Evolutionary conservation across 2,329 filamentous ascomycete species (phyloP), one percentile per base, ranked within the genome.

Genomic region (Claviceps arundinis): DNA sequence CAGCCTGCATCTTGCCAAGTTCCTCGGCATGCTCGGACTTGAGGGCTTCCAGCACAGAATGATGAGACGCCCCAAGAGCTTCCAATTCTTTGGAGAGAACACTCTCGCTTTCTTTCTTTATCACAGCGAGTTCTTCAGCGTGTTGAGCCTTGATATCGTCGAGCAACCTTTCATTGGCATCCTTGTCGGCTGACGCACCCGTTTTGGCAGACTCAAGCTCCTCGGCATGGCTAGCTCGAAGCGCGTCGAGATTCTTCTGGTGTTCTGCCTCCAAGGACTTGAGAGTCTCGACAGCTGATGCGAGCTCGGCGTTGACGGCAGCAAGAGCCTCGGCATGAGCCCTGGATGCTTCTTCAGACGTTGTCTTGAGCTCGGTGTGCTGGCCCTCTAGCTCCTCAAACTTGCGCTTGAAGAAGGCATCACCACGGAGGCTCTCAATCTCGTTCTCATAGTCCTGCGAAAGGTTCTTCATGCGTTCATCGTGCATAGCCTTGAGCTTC

Each of bases 401-500:
- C 64, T 82, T 79, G 57, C 76, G 75, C 68, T 81, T 82, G 66
- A 81, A 81, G 62, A 77, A 77, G 14, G 80, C 79, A 56, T 84
- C 79, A 22, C 78, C 80, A 52, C 76, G 74, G 16, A 83, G 73
- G 53, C 75, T 76, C 60, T 83, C 80, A 51, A 84, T 82, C 62
- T 84, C 80, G n/a, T 74, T 72, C 61, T 83, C 76, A 57, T 81
- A 82, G 57, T 83, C 80, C 56, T 77, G 70, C 1, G 78, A 79
- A 51, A 84, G 64, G 55, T 73, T 74, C 62, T 77, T 71, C 57
- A 84, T 70, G 60, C 80, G 77, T 57, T 76, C 72, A 55, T 78
- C 72, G 60, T 84, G 77, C 62, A 74, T 75, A 43, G 70, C 68
- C 63, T 80, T 74, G 54, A 81, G 64, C 60, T 73, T 73, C 14